These are phyloP conservation scores for Umbelopsis isabellina DNA, from an alignment of 192 early-diverging fungal species.

Conservation along the genomic window DNA sequence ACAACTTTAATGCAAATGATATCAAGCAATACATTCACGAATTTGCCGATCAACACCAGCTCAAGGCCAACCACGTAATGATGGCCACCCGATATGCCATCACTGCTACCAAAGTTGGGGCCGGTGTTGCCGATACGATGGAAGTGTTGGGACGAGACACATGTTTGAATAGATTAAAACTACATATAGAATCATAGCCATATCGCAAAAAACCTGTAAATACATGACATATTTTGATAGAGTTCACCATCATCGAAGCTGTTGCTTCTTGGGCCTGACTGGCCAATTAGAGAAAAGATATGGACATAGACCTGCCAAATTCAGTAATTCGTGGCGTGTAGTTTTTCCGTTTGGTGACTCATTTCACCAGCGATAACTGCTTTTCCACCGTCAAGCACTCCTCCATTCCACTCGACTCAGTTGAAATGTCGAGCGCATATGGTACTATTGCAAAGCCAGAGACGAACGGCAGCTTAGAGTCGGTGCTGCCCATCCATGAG, in stretches of 20 bases:
- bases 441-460: slow-evolving; percentile 39
- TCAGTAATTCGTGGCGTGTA: too few relatives aligned
- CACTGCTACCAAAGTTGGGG: slow-evolving; percentile 64
- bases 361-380: not conserved
- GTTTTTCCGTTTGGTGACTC: too few relatives aligned
- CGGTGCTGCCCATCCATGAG: slow-evolving; percentile 31
- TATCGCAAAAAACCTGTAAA: not conserved
- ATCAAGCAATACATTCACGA: slow-evolving; percentile 45
- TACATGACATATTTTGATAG: too few relatives aligned
- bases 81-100: slow-evolving; percentile 66
- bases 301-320: too few relatives aligned
- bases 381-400: not conserved
- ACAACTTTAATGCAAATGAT: slow-evolving; percentile 30
- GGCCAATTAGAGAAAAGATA: too few relatives aligned
- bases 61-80: slow-evolving; percentile 60
- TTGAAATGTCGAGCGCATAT: slow-evolving; percentile 48
- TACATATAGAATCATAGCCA: not conserved
- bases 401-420: not conserved
- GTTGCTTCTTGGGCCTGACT: too few relatives aligned
- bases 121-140: slow-evolving; percentile 59
- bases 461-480: not conserved
- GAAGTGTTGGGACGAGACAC: slow-evolving; percentile 47
- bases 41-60: slow-evolving; percentile 37
- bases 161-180: slow-evolving; percentile 32
- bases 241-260: too few relatives aligned